Base-by-base conservation (phyloP, 352 stramenopile species). In the Pythium volutum region DNA sequence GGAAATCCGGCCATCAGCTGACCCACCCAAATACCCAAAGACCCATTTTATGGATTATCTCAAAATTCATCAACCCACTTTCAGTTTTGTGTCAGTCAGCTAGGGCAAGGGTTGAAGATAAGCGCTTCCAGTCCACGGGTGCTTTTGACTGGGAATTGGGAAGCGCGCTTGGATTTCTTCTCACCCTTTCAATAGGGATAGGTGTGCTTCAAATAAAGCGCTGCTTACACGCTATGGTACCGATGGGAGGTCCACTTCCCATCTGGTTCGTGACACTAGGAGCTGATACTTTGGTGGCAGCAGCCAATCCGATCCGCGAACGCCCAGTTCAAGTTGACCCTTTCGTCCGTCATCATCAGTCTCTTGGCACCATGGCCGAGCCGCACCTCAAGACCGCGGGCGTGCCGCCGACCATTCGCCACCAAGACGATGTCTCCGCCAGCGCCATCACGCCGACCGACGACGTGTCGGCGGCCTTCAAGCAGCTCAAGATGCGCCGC, bases 401-500 rank as follows among this genome's bases (percentile, higher is more conserved):
- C 64, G 81, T 93, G 47, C 70, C 82, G 55, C 70, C 79, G 63
- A 89, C 77, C 67, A 84, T 90, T 27, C 82, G 79, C 51, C 79
- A 90, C 64, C 79, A 89, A 55, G 78, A 89, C 20, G 86, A 90
- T 57, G 78, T 90, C 14, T 73, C 81, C 1, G 76, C 79, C 25
- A 88, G 79, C 57, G 76, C 86, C 38, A 93, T 95, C 64, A 71
- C 77, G 6, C 86, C 82, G 31, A 81, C 81, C 0, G 73, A 75
- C 2, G 74, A 79, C 8, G 81, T 90, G 27, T 48, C 77, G 46
- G 60, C 67, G 9, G 82, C 89, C 60, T 96, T 95, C 66, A 88
- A 91, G 66, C 79, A 88, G 68, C 81, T 96, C 66, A 96, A 96
- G 73, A 93, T 96, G 81, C 77, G 82, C 4, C 84, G 87, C 69